Evolutionary conservation across 495 filamentous ascomycete species (phyloP).

Genomic region (Trichodelitschia bisporula): DNA sequence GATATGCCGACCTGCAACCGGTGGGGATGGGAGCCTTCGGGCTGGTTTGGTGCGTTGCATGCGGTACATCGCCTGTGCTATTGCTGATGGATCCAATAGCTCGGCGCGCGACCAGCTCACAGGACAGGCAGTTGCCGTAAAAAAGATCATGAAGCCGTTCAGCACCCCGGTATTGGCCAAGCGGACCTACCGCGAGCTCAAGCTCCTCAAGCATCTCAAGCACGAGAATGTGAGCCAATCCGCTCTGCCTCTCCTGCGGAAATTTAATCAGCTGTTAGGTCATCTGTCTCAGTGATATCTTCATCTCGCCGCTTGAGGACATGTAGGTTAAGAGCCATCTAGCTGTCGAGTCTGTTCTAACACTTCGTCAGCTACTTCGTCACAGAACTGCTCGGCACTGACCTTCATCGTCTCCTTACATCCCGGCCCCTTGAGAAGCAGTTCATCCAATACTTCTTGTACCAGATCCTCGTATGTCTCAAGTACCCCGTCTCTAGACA

Average conservation of each 20-base stretch:
- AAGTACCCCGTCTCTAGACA: neutral
- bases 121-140: constrained; percentile 80
- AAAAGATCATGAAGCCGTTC: constrained; percentile 99
- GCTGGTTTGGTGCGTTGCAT: constrained; percentile 59
- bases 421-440: constrained; percentile 94
- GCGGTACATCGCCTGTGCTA: neutral
- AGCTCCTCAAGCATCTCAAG: constrained; percentile 84
- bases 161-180: constrained; percentile 94
- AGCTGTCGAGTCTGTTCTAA: too few relatives aligned
- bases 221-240: constrained; percentile 61
- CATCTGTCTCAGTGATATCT: constrained; percentile 96
- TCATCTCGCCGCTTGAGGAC: constrained; percentile 95
- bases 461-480: constrained; percentile 77
- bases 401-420: constrained; percentile 84
- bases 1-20: constrained; percentile 92
- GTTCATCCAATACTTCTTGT: constrained; percentile 98
- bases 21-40: constrained; percentile 99
- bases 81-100: constrained; percentile 21
- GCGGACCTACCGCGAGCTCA: constrained; percentile 89
- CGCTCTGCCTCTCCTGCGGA: neutral
- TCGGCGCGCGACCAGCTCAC: constrained; percentile 96
- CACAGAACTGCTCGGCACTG: constrained; percentile 89
- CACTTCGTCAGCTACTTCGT: constrained; percentile 69
- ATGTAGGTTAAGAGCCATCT: constrained; percentile 58
- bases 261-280: constrained; percentile 28